phyloP scores from a whole-genome alignment of 1,284 basidiomycete species.

The Cutaneotrichosporon cutaneum region DNA sequence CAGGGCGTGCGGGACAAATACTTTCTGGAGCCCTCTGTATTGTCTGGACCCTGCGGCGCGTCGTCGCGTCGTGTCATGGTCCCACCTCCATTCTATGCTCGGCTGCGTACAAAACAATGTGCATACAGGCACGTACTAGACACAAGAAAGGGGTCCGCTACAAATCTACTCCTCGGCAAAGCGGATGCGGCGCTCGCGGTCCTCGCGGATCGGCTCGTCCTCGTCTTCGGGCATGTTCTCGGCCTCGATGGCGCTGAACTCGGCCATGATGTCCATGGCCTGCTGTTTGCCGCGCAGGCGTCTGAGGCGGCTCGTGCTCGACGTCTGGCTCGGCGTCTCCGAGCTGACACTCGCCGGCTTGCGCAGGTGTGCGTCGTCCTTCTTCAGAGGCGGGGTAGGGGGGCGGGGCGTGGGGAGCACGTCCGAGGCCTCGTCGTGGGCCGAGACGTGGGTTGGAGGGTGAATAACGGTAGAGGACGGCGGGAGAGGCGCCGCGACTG shows the following conservation, averaged over 20 bases:
- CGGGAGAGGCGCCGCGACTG: too few species aligned
- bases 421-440: neutral
- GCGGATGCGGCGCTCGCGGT: constrained; percentile 38
- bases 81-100: too few species aligned
- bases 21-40: too few species aligned
- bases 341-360: constrained; percentile 10
- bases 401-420: neutral
- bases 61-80: too few species aligned
- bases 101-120: neutral
- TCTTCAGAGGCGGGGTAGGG: constrained; percentile 7
- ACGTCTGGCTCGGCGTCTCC: constrained; percentile 8
- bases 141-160: neutral
- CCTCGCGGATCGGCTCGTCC: constrained; percentile 37
- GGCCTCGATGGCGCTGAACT: constrained; percentile 32
- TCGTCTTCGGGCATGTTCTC: constrained; percentile 21
- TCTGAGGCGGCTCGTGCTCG: constrained; percentile 15
- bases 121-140: neutral
- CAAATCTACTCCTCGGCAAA: constrained; percentile 28
- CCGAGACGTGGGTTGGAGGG: neutral
- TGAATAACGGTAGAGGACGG: too few species aligned
- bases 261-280: constrained; percentile 33
- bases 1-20: too few species aligned
- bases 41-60: too few species aligned
- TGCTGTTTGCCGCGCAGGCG: constrained; percentile 24
- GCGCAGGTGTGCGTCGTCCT: neutral